Conservation (phyloP, 106 monocot species). For the Dendrobium catenatum region DNA sequence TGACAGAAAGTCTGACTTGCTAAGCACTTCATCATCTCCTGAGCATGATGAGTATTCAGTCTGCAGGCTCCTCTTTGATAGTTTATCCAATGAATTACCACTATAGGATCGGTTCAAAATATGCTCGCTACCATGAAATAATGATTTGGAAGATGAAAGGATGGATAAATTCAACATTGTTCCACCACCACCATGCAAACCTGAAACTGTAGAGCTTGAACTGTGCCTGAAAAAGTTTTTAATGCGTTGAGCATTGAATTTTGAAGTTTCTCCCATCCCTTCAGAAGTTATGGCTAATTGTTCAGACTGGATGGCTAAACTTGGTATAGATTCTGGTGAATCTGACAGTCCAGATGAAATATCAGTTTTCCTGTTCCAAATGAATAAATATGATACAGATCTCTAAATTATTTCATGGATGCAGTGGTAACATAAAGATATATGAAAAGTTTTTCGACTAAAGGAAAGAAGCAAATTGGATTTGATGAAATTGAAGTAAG, state of each 20-base stretch:
- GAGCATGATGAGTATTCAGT: constrained; percentile 8
- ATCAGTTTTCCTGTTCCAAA: constrained; percentile 7
- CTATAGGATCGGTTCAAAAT: not conserved
- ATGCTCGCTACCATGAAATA: not conserved
- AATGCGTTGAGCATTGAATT: not conserved
- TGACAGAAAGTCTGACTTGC: constrained; percentile 6
- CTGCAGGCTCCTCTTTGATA: not conserved
- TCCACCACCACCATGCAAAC: not conserved
- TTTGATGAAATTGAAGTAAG: too few species aligned
- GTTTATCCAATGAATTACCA: constrained; percentile 12
- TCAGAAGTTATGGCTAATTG: not conserved
- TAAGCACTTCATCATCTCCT: constrained; percentile 3
- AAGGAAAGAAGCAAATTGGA: too few species aligned
- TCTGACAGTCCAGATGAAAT: not conserved
- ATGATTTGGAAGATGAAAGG: not conserved
- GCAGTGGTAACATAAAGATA: too few species aligned
- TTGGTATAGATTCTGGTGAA: not conserved
- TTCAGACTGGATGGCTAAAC: constrained; percentile 4
- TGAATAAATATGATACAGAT: not conserved
- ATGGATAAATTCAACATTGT: not conserved
- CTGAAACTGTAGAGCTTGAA: not conserved
- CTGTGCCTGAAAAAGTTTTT: not conserved
- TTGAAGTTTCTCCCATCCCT: not conserved
- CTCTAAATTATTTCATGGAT: too few species aligned
- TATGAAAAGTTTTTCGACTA: too few species aligned